Evolutionary conservation across 805 yeast genomes (phyloP).

Genomic region (Kluyveromyces siamensis): DNA sequence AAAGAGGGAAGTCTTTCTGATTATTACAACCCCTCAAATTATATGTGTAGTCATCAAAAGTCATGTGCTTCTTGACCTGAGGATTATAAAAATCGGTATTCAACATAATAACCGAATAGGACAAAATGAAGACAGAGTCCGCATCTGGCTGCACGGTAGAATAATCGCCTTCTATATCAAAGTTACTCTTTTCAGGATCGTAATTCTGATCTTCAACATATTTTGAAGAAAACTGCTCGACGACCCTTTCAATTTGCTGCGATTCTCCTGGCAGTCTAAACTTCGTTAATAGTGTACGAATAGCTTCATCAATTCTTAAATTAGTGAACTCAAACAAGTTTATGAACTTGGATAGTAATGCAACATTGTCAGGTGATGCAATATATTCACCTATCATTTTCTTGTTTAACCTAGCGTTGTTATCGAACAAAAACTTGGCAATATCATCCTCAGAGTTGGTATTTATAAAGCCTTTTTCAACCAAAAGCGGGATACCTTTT

Average conservation of each 20-base stretch:
- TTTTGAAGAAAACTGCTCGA: conserved; percentile 76
- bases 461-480: conserved; percentile 56
- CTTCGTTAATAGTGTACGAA: conserved; percentile 68
- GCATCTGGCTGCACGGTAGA: conserved; percentile 59
- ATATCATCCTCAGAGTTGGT: conserved; percentile 48
- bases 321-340: conserved; percentile 63
- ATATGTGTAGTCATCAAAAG: conserved; percentile 66
- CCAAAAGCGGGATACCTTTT: conserved; percentile 57
- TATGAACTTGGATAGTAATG: conserved; percentile 56
- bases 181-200: conserved; percentile 9
- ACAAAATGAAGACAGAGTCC: conserved; percentile 81
- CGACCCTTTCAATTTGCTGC: conserved; percentile 88
- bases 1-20: conserved; percentile 68
- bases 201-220: conserved; percentile 58
- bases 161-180: conserved; percentile 24
- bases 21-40: conserved; percentile 77
- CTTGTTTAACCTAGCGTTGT: conserved; percentile 78
- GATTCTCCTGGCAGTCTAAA: conserved; percentile 96
- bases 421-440: conserved; percentile 67
- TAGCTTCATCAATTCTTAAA: conserved; percentile 86
- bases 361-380: conserved; percentile 62
- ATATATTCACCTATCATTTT: conserved; percentile 78
- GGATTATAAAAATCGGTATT: conserved; percentile 94
- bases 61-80: conserved; percentile 87
- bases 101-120: conserved; percentile 87